Evolutionary conservation across 208 protist genomes (phyloP).

Genomic region (Trypanosomatidae sp.): DNA sequence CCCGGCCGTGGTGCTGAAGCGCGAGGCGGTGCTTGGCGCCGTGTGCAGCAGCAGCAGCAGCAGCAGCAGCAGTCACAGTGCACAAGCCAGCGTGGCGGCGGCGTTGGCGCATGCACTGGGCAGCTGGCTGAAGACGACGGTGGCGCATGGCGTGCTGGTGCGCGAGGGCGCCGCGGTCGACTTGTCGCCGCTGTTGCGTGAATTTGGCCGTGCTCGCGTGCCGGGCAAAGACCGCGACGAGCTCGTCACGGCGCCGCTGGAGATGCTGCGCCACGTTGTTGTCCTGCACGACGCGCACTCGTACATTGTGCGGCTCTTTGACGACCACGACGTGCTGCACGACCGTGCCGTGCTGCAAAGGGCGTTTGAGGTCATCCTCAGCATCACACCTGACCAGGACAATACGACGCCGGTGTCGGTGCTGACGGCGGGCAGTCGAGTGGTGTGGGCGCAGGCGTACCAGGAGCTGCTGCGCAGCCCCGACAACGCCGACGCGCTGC

Average conservation of each 20-base stretch:
- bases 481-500: slow-evolving; percentile 52
- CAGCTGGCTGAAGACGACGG: slow-evolving; percentile 22
- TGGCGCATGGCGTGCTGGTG: slow-evolving; percentile 22
- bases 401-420: slow-evolving; percentile 73
- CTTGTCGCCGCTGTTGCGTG: slow-evolving; percentile 40
- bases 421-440: slow-evolving; percentile 63
- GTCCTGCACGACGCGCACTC: slow-evolving; percentile 75
- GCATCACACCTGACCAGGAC: slow-evolving; percentile 62
- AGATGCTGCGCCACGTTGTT: slow-evolving; percentile 58
- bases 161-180: slow-evolving; percentile 15
- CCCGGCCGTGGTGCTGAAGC: slow-evolving; percentile 47
- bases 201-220: slow-evolving; percentile 71
- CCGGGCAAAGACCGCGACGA: slow-evolving; percentile 41
- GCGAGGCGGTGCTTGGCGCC: neutral
- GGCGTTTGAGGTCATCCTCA: slow-evolving; percentile 61
- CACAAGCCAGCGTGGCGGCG: slow-evolving; percentile 52
- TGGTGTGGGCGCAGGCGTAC: slow-evolving; percentile 67
- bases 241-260: slow-evolving; percentile 39
- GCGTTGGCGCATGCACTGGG: slow-evolving; percentile 50
- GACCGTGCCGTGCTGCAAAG: slow-evolving; percentile 35
- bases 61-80: slow-evolving; percentile 17
- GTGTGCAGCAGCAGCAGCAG: too few species aligned
- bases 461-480: slow-evolving; percentile 61
- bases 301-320: slow-evolving; percentile 58
- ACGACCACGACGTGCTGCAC: slow-evolving; percentile 22